Conservation (phyloP, 2,329 filamentous ascomycete species). For the Sporothrix brunneoviolacea region DNA sequence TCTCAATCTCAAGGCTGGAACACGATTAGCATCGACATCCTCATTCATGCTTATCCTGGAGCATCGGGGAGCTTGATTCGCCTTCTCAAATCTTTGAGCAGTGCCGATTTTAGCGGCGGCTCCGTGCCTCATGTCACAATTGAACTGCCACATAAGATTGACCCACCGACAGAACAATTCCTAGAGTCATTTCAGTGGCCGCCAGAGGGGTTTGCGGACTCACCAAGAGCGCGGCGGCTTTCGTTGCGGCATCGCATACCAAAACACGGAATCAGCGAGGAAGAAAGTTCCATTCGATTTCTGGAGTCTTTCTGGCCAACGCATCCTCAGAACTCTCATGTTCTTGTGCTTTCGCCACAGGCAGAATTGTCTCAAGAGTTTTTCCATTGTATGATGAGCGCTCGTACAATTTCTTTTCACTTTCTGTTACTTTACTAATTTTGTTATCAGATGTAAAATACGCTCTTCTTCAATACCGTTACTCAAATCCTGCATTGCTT, state of each 20-base stretch:
- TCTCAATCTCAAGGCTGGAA: slow-evolving; percentile 58
- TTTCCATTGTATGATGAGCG: slow-evolving; percentile 58
- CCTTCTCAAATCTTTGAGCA: slow-evolving; percentile 67
- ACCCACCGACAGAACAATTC: slow-evolving; percentile 56
- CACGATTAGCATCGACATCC: slow-evolving; percentile 68
- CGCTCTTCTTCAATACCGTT: slow-evolving; percentile 66
- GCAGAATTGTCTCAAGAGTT: slow-evolving; percentile 73
- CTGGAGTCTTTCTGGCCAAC: slow-evolving; percentile 84
- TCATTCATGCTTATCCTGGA: slow-evolving; percentile 67
- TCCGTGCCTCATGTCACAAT: slow-evolving; percentile 70
- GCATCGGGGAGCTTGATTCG: slow-evolving; percentile 70
- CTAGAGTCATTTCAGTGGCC: slow-evolving; percentile 64
- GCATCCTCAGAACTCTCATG: slow-evolving; percentile 57
- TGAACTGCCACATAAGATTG: slow-evolving; percentile 68
- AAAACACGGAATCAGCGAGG: slow-evolving; percentile 50
- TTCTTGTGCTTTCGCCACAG: slow-evolving; percentile 79
- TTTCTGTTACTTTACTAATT: no score
- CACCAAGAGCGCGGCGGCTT: slow-evolving; percentile 46
- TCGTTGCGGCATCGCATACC: slow-evolving; percentile 70
- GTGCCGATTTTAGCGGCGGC: slow-evolving; percentile 68
- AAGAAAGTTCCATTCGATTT: slow-evolving; percentile 67
- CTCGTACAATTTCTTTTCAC: no score
- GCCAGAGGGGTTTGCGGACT: slow-evolving; percentile 33
- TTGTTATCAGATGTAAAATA: slow-evolving; percentile 76
- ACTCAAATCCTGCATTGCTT: slow-evolving; percentile 48